Base-by-base conservation (phyloP, 73 alveolate genomes). In the Symbiodinium pilosum region DNA sequence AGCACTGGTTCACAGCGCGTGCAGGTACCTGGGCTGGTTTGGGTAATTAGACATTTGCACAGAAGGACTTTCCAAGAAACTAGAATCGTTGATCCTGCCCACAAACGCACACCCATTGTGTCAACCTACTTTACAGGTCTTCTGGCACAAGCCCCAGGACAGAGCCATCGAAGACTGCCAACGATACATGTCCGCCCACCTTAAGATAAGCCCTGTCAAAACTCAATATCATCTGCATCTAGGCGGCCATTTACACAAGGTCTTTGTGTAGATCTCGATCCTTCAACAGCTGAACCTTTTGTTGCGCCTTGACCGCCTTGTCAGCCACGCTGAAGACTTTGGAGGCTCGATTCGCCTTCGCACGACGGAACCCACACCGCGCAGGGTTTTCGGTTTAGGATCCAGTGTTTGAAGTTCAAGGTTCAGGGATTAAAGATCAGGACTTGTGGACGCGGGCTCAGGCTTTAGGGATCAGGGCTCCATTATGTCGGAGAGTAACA, bases 311-410 rank as follows among this genome's bases (percentile, higher is more conserved):
- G 59, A 71, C 73, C 24, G 87, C 26, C 71, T 88, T 88, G 47
- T 88, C 95, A 20, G 95, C 38, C 69, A 88, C 95, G 42, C 68
- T 34, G 83, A 88, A 88, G 51, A 26, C 40, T 39, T 47, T 43
- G 16, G 44, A 42, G 36, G 95, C 68, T 36, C 75, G 43, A 38
- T 88, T 88, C n/a, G 43, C 83, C 86, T 87, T 88, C 38, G 77
- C 77, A 26, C 3, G 41, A 6, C 30, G 36, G 28, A 0, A 36
- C 32, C 38, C 59, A 9, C 59, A 6, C 6, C 14, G 59, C 59
- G 59, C 59, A 9, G 21, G 59, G 59, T 9, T 9, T 59, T 7
- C 1, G 77, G 32, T 56, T 20, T 16, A 59, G 77, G 77, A 36
- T 59, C 28, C n/a, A 59, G 77, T 20, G 69, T 4, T 52, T 59